A percentile compares a stretch with the other conserved stretches of the same genome.
Conservation (phyloP, 208 protist species). For the Wallacemonas sp. region DNA sequence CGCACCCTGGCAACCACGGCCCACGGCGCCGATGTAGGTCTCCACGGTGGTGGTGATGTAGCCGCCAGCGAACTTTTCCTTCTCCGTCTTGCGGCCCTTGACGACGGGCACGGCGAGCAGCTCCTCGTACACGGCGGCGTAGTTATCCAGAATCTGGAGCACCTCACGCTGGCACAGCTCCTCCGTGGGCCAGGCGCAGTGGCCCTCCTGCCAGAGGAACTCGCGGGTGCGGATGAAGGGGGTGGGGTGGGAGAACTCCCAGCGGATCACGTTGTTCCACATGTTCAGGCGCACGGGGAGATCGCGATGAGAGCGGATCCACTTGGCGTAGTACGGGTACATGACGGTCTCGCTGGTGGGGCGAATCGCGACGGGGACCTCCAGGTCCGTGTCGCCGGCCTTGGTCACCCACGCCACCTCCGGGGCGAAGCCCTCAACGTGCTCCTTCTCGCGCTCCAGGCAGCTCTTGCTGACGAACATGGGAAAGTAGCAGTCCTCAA, state of each 20-base stretch:
- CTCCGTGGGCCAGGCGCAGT: slow-evolving; percentile 93
- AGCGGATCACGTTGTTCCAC: slow-evolving; percentile 99
- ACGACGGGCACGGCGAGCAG: slow-evolving; percentile 97
- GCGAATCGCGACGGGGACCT: slow-evolving; percentile 97
- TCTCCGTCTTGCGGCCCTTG: slow-evolving; percentile 97
- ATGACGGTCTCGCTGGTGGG: slow-evolving; percentile 99
- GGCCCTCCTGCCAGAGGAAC: slow-evolving; percentile 99
- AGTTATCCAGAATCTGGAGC: slow-evolving; percentile 95
- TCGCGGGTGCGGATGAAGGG: slow-evolving; percentile 99
- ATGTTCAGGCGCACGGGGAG: slow-evolving; percentile 97
- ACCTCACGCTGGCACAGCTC: slow-evolving; percentile 96
- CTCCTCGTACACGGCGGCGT: slow-evolving; percentile 96
- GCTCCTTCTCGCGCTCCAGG: slow-evolving; percentile 97
- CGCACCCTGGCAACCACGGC: slow-evolving; percentile 96
- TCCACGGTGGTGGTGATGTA: slow-evolving; percentile 98
- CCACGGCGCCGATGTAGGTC: slow-evolving; percentile 97
- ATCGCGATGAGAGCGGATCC: slow-evolving; percentile 98
- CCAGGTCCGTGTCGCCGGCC: slow-evolving; percentile 84
- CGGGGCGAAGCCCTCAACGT: slow-evolving; percentile 98
- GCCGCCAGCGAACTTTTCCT: slow-evolving; percentile 99
- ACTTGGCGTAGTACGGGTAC: slow-evolving; percentile 98
- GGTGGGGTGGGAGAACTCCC: slow-evolving; percentile 99
- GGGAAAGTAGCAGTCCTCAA: slow-evolving; percentile 98
- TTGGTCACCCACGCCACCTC: slow-evolving; percentile 95
- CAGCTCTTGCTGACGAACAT: slow-evolving; percentile 97